phyloP scores from a whole-genome alignment of 148 eudicot genomes.

The Amaranthus palmeri region DNA sequence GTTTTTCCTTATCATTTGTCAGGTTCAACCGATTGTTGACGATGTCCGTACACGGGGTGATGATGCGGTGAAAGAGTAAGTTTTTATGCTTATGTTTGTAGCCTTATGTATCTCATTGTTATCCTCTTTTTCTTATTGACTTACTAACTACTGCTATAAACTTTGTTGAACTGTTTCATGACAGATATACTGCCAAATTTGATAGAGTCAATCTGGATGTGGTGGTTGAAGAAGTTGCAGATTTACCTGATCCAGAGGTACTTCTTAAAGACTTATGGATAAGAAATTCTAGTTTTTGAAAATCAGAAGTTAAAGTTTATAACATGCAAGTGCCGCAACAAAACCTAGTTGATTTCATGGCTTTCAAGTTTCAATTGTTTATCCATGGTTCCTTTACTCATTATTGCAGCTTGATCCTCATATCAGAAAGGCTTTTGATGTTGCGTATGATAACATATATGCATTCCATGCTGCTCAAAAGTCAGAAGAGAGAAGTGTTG shows the following conservation, averaged over 20 bases:
- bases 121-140: neutral
- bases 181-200: constrained; percentile 72
- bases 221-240: constrained; percentile 64
- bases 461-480: constrained; percentile 96
- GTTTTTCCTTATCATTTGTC: constrained; percentile 14
- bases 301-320: neutral
- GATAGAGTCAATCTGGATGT: constrained; percentile 75
- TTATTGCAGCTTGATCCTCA: constrained; percentile 74
- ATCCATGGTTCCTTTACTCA: neutral
- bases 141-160: constrained; percentile 3
- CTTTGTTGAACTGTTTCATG: neutral
- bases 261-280: neutral
- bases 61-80: constrained; percentile 90
- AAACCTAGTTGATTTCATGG: constrained; percentile 2
- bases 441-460: constrained; percentile 86
- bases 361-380: neutral
- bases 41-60: constrained; percentile 83
- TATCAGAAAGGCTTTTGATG: constrained; percentile 93
- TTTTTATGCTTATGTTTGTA: constrained; percentile 23
- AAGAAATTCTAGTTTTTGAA: neutral
- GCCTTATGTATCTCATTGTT: neutral
- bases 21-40: constrained; percentile 97
- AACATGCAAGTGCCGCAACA: neutral
- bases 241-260: constrained; percentile 92
- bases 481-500: constrained; percentile 63